Evolutionary conservation across 106 monocot genomes (phyloP), one percentile per base, ranked within the genome.

Genomic region (Platanthera zijinensis): DNA sequence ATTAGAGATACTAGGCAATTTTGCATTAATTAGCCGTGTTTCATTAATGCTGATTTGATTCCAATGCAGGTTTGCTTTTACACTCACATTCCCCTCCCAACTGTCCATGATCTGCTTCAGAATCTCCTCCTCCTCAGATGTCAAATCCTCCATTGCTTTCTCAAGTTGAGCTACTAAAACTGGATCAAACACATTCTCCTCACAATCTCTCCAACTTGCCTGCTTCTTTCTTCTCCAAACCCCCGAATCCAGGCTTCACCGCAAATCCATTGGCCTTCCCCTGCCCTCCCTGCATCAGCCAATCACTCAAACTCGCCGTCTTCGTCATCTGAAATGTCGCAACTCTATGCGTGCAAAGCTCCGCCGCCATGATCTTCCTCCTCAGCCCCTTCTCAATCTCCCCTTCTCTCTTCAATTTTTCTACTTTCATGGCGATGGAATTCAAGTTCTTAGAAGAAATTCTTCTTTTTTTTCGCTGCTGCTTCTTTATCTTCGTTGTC

Each of bases 231-330:
- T 51, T 15, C 10, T 70, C 46, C 45, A 8, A 49, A 50, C 51
- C 50, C 46, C 47, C 72, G 50, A 50, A 19, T 15, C 10, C 50
- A 50, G 72, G 8, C 4, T 5, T 72, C 49, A 74, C 8, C 12
- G 30, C 6, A 3, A 45, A 54, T 4, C 32, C 75, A 7, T 19
- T 7, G 8, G 50, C n/a, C 51, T 4, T 46, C 49, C 10, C 50
- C 22, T 51, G 72, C 7, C 75, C 57, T 54, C 57, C 75, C 49
- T 75, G 74, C 14, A 32, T 19, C 53, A 75, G 57, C 75, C 75
- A 75, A 56, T 75, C 75, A 13, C 75, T 75, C 57, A 75, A 57
- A 39, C 75, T 75, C 45, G 28, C 53, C 17, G 57, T 75, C 18
- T 46, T 75, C 15, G 21, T 52, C 8, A 75, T 39, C 75, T 57